phyloP scores from a whole-genome alignment of 148 eudicot species.

The Amaranthus cruentus region DNA sequence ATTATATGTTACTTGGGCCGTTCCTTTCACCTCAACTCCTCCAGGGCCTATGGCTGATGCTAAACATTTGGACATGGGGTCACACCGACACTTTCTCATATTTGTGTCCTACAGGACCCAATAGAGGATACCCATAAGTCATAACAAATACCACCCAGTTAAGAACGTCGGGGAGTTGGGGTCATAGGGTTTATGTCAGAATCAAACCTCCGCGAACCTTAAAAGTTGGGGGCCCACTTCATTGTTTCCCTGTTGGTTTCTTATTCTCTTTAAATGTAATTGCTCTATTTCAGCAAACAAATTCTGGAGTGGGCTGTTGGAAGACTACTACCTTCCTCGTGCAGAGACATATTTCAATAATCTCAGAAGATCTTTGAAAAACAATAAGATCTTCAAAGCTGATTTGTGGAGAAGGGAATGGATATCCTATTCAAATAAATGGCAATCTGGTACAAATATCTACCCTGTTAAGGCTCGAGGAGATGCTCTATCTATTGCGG shows the following conservation, averaged over 20 bases:
- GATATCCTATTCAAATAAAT: conserved; percentile 74
- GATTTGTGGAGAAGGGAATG: conserved; percentile 87
- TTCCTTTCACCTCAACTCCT: no score
- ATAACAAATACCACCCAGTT: no score
- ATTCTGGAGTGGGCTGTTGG: conserved; percentile 90
- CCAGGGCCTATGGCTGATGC: no score
- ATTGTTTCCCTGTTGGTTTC: neutral
- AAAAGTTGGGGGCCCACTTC: neutral
- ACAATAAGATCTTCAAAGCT: conserved; percentile 48
- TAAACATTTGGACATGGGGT: no score
- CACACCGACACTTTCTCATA: no score
- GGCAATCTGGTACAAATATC: conserved; percentile 61
- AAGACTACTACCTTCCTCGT: conserved; percentile 86
- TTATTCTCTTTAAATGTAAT: conserved; percentile 1
- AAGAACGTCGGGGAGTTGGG: no score
- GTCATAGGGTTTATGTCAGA: no score
- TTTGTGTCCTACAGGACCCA: no score
- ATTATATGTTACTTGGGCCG: no score
- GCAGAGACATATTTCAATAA: conserved; percentile 67
- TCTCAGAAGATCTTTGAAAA: conserved; percentile 45
- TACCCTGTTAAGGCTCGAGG: conserved; percentile 73
- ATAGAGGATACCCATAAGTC: no score
- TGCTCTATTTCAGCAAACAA: conserved; percentile 59
- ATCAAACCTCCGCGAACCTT: no score
- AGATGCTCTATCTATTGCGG: conserved; percentile 58